These are phyloP conservation scores for Cladosporium sp. DNA, from an alignment of 2,329 filamentous ascomycete genomes.

Conservation along the genomic window DNA sequence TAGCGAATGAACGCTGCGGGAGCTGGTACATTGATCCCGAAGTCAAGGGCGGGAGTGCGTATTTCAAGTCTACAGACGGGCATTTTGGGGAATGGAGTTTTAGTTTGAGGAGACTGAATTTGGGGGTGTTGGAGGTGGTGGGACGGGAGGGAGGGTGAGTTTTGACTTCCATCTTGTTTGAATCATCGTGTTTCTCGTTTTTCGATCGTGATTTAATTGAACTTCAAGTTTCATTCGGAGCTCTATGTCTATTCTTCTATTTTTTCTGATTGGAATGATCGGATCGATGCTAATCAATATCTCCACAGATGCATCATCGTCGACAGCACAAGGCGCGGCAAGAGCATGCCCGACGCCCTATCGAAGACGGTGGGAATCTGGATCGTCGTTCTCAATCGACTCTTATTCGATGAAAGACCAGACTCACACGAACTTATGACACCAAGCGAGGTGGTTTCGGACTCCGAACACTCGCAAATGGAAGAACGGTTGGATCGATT, in stretches of 20 bases:
- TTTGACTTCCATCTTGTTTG: not conserved
- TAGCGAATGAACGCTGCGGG: slow-evolving; percentile 93
- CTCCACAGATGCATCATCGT: slow-evolving; percentile 68
- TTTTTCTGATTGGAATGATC: not conserved
- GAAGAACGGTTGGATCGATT: slow-evolving; percentile 56
- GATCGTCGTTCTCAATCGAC: slow-evolving; percentile 79
- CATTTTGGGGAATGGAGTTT: slow-evolving; percentile 90
- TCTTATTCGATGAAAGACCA: slow-evolving; percentile 62
- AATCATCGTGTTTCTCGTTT: not conserved
- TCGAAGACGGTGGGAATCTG: slow-evolving; percentile 93
- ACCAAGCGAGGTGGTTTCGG: slow-evolving; percentile 67
- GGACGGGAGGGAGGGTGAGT: slow-evolving; percentile 62
- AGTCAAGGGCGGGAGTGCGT: slow-evolving; percentile 68
- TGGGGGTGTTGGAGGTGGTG: slow-evolving; percentile 71
- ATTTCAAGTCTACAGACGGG: slow-evolving; percentile 98
- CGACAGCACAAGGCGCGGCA: slow-evolving; percentile 88
- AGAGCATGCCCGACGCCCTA: slow-evolving; percentile 92
- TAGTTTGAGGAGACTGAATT: slow-evolving; percentile 76
- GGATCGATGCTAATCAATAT: not conserved
- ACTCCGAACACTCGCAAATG: slow-evolving; percentile 78
- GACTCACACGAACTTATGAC: slow-evolving; percentile 58
- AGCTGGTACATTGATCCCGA: slow-evolving; percentile 82
- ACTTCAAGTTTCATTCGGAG: not conserved
- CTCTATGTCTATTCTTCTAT: slow-evolving; percentile 3
- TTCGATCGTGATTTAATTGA: not conserved